A percentile compares a stretch with the other conserved stretches of the same genome.
phyloP scores from a whole-genome alignment of 257 asterid genomes.

The Przewalskia tangutica region DNA sequence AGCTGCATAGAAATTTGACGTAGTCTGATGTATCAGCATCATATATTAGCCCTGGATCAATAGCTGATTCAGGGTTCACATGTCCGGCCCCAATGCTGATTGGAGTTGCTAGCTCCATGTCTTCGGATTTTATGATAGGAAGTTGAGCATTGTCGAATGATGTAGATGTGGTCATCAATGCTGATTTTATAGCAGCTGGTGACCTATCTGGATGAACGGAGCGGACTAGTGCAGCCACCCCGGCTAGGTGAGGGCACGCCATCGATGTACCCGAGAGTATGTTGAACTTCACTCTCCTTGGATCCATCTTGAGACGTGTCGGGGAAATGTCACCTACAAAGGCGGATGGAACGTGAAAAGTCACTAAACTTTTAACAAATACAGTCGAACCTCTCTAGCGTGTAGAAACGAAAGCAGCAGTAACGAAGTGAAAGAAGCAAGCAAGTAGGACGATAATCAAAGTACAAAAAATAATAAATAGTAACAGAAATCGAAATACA shows the following conservation, averaged over 20 bases:
- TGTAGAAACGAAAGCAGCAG: too few species aligned
- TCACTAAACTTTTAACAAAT: neutral
- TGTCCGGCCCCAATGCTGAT: neutral
- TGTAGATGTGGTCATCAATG: neutral
- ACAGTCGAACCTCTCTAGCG: too few species aligned
- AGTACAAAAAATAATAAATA: too few species aligned
- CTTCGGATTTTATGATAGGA: neutral
- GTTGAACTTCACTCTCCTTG: neutral
- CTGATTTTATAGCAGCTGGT: neutral
- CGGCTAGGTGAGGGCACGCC: conserved; percentile 1
- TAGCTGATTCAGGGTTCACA: neutral
- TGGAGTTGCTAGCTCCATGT: neutral
- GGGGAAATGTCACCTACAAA: neutral
- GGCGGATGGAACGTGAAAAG: neutral
- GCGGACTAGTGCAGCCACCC: neutral
- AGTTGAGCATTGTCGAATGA: neutral
- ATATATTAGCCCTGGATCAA: conserved; percentile 2
- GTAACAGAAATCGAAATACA: too few species aligned
- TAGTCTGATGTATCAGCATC: neutral
- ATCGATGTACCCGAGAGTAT: neutral
- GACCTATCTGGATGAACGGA: neutral
- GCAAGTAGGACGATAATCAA: too few species aligned
- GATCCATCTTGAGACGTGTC: neutral
- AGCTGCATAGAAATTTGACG: neutral
- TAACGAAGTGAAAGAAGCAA: too few species aligned